Evolutionary conservation across 2,329 filamentous ascomycete genomes (phyloP).

Genomic region (Escovopsis weberi): DNA sequence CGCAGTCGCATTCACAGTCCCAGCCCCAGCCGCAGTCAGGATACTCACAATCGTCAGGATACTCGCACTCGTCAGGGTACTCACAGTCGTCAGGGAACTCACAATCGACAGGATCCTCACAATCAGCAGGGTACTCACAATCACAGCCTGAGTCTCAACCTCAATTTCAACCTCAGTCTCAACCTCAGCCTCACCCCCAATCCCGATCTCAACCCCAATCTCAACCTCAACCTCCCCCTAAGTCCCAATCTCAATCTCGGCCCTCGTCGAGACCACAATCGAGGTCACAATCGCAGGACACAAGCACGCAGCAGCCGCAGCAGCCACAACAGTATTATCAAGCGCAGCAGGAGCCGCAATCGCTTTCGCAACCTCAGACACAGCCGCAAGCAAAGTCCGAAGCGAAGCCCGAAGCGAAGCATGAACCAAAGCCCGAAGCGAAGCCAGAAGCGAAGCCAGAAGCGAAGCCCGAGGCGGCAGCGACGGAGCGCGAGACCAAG

Average conservation of each 20-base stretch:
- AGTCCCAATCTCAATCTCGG: neutral
- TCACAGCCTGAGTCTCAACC: slow-evolving; percentile 10
- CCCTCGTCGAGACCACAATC: neutral
- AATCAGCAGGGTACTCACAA: no score
- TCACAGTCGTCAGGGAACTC: no score
- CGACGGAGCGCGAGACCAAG: slow-evolving; percentile 21
- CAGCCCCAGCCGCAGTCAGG: no score
- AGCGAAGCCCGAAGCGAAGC: slow-evolving; percentile 9
- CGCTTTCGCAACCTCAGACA: slow-evolving; percentile 7
- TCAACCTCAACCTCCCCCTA: neutral
- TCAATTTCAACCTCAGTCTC: slow-evolving; percentile 8
- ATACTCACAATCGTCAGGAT: no score
- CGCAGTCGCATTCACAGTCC: no score
- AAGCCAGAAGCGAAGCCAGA: slow-evolving; percentile 10
- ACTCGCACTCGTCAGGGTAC: no score
- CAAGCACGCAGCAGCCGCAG: no score
- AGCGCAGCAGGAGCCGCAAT: slow-evolving; percentile 5
- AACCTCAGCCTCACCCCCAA: slow-evolving; percentile 5
- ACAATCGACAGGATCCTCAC: no score
- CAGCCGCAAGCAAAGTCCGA: slow-evolving; percentile 3
- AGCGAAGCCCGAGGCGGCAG: slow-evolving; percentile 2
- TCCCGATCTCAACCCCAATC: neutral
- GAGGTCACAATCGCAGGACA: neutral
- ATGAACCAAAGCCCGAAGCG: slow-evolving; percentile 7
- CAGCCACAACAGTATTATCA: no score